Evolutionary conservation across 2,329 filamentous ascomycete genomes (phyloP).

Genomic region (Helminthosporium solani): DNA sequence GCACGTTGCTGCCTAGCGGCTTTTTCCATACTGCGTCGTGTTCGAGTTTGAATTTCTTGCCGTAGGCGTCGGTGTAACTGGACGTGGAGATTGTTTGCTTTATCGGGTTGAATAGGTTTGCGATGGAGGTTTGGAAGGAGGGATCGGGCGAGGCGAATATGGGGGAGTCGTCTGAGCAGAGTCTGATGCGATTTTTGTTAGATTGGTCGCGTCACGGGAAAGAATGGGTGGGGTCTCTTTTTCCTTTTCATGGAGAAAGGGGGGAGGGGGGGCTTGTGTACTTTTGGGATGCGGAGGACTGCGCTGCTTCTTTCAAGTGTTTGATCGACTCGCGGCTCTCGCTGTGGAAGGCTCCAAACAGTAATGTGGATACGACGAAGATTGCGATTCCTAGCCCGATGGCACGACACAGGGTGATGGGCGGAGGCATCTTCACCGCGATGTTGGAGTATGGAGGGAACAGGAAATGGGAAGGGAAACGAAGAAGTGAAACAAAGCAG

Average conservation of each 20-base stretch:
- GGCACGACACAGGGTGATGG: background rate
- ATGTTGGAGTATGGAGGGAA: background rate
- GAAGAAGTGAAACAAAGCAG: too few species aligned
- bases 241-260: too few species aligned
- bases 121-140: background rate
- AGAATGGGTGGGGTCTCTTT: too few species aligned
- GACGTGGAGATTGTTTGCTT: background rate
- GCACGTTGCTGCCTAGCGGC: slow-evolving; percentile 24
- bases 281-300: background rate
- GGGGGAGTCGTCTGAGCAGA: background rate
- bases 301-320: background rate
- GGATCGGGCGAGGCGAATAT: background rate
- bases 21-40: slow-evolving; percentile 20
- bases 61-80: slow-evolving; percentile 1
- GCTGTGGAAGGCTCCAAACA: background rate
- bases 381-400: background rate
- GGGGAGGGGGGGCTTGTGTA: too few species aligned
- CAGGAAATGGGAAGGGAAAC: too few species aligned
- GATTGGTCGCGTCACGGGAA: background rate
- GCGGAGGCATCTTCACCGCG: background rate
- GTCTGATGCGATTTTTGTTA: background rate
- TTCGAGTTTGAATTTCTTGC: slow-evolving; percentile 1
- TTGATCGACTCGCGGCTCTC: background rate
- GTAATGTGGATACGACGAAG: background rate
- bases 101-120: background rate